Conservation (phyloP, 2,329 filamentous ascomycete species). For the Colletotrichum gloeosporioides region DNA sequence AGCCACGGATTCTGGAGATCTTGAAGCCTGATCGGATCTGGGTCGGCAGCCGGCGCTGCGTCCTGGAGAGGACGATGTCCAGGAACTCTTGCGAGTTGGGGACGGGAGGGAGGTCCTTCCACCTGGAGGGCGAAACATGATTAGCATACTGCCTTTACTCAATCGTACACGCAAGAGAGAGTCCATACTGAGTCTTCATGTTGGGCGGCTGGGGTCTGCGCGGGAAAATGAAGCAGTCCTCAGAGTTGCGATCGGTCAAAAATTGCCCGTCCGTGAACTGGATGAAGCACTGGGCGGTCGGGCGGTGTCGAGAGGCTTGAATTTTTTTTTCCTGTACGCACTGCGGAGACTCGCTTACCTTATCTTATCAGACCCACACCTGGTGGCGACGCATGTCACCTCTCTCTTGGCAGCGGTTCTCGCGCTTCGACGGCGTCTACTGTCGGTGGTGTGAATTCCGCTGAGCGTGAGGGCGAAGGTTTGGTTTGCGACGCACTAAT, state of each 20-base stretch:
- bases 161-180: background rate
- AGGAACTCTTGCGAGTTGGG: conserved; percentile 95
- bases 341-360: conserved; percentile 27
- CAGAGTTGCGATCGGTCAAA: conserved; percentile 20
- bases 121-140: conserved; percentile 32
- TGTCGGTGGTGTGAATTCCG: background rate
- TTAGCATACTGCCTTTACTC: background rate
- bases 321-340: conserved; percentile 19
- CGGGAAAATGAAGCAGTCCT: conserved; percentile 16
- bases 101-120: conserved; percentile 84
- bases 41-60: conserved; percentile 89
- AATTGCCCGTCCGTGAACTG: conserved; percentile 6
- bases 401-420: background rate
- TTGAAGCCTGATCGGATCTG: conserved; percentile 96
- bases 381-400: background rate
- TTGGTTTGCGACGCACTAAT: background rate
- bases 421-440: background rate
- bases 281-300: background rate
- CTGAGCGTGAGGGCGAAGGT: background rate
- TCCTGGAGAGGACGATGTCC: conserved; percentile 94
- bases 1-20: conserved; percentile 73
- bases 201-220: conserved; percentile 16
- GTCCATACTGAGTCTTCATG: conserved; percentile 24
- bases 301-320: conserved; percentile 11
- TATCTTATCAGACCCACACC: conserved; percentile 20